Conservation (phyloP, 106 monocot species). For the Dioscorea zingiberensis region DNA sequence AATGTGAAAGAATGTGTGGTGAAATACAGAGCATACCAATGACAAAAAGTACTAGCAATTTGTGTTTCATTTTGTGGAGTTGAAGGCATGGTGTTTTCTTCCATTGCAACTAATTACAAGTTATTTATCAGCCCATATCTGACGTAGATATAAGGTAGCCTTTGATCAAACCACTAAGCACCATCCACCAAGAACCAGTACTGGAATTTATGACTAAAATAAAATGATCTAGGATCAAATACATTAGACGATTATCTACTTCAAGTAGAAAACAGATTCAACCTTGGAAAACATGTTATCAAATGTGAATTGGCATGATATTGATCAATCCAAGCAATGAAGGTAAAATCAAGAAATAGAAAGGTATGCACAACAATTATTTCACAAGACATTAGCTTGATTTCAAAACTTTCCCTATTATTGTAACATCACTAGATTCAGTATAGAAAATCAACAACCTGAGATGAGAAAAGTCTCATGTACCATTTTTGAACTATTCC, state of each 20-base stretch:
- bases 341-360: too few relatives aligned
- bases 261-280: background rate
- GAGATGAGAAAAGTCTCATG: too few relatives aligned
- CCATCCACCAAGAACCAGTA: slow-evolving; percentile 30
- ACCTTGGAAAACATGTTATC: too few relatives aligned
- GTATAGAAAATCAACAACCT: too few relatives aligned
- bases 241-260: background rate
- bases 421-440: too few relatives aligned
- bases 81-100: background rate
- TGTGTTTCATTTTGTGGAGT: background rate
- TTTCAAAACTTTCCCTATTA: too few relatives aligned
- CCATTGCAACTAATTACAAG: slow-evolving; percentile 2
- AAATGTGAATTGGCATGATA: too few relatives aligned
- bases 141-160: background rate
- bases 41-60: background rate
- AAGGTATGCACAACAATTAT: too few relatives aligned
- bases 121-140: slow-evolving; percentile 18
- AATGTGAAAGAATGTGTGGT: background rate
- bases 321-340: too few relatives aligned
- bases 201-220: slow-evolving; percentile 3
- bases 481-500: too few relatives aligned
- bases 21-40: too few relatives aligned
- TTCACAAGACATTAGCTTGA: too few relatives aligned
- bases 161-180: slow-evolving; percentile 15
- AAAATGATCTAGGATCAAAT: background rate